Conservation (phyloP, 768 basidiomycete species). For the Podaxis pistillaris region DNA sequence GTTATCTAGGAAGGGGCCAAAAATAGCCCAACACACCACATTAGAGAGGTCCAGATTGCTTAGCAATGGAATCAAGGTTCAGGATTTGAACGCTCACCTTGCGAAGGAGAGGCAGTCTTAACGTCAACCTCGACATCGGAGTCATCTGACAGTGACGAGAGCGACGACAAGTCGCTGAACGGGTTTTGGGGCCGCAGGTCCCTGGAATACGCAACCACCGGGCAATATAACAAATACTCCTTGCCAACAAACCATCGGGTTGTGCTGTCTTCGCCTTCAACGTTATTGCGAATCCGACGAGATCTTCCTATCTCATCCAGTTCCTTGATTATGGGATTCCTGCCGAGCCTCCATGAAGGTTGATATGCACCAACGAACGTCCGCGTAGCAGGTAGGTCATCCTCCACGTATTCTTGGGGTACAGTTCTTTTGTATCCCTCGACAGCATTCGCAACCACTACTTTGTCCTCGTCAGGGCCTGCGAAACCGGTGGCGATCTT, state of each 20-base stretch:
- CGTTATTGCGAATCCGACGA: not conserved
- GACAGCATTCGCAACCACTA: slow-evolving; percentile 1
- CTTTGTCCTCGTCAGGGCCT: not conserved
- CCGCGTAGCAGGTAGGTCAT: slow-evolving; percentile 1
- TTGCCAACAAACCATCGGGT: slow-evolving; percentile 13
- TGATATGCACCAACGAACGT: slow-evolving; percentile 17
- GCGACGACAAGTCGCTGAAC: slow-evolving; percentile 11
- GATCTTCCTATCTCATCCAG: not conserved
- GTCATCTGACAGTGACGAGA: slow-evolving; percentile 11
- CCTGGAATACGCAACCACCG: slow-evolving; percentile 3
- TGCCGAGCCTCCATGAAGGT: slow-evolving; percentile 16
- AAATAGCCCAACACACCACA: not conserved
- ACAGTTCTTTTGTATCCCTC: not conserved
- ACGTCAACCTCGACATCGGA: slow-evolving; percentile 4
- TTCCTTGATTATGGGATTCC: slow-evolving; percentile 11
- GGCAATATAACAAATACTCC: slow-evolving; percentile 4
- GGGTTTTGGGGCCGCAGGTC: not conserved
- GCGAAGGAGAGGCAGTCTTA: not conserved
- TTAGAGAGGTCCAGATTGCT: not conserved
- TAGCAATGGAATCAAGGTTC: not conserved
- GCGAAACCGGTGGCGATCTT: slow-evolving; percentile 5
- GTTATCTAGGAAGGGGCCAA: not conserved
- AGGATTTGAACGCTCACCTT: not conserved
- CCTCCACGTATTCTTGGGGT: not conserved
- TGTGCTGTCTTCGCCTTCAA: not conserved